phyloP scores from a whole-genome alignment of 2,329 filamentous ascomycete species.

The Exophiala sp. region DNA sequence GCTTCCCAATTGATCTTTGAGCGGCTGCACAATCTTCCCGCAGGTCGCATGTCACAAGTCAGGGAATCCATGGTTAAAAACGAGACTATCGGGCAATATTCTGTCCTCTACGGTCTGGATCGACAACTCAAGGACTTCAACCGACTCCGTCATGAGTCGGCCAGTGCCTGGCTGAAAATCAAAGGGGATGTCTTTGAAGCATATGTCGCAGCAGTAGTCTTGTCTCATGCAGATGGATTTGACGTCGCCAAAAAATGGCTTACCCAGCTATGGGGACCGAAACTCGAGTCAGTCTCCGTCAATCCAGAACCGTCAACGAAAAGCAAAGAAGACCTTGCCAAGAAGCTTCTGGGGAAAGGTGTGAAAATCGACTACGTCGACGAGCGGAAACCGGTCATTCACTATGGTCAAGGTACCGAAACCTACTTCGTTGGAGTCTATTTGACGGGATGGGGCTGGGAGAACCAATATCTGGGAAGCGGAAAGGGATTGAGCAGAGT shows the following conservation, averaged over 20 bases:
- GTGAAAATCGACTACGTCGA: constrained; percentile 57
- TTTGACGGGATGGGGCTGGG: constrained; percentile 45
- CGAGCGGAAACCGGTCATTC: constrained; percentile 34
- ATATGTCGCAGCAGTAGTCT: constrained; percentile 72
- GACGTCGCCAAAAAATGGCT: constrained; percentile 63
- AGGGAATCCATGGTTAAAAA: constrained; percentile 79
- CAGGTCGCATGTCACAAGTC: constrained; percentile 67
- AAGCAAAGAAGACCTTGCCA: constrained; percentile 51
- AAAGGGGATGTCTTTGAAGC: constrained; percentile 86
- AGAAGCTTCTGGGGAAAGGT: constrained; percentile 51
- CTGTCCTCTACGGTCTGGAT: constrained; percentile 64
- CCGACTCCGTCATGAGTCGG: constrained; percentile 29
- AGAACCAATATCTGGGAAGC: constrained; percentile 40
- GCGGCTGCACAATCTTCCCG: constrained; percentile 59
- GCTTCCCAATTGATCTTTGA: constrained; percentile 69
- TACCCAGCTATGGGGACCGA: constrained; percentile 64
- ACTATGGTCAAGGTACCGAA: constrained; percentile 35
- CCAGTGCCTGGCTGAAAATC: constrained; percentile 58
- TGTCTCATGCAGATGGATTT: constrained; percentile 59
- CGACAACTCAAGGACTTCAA: constrained; percentile 54
- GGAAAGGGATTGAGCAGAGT: constrained; percentile 42
- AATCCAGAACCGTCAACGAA: constrained; percentile 32
- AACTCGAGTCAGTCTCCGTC: constrained; percentile 42
- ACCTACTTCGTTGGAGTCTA: constrained; percentile 44
- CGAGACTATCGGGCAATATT: constrained; percentile 64